Percentiles rank a stretch among this genome's conserved stretches.
phyloP scores from a whole-genome alignment of 2,329 filamentous ascomycete genomes.

The Cytospora chrysosperma region DNA sequence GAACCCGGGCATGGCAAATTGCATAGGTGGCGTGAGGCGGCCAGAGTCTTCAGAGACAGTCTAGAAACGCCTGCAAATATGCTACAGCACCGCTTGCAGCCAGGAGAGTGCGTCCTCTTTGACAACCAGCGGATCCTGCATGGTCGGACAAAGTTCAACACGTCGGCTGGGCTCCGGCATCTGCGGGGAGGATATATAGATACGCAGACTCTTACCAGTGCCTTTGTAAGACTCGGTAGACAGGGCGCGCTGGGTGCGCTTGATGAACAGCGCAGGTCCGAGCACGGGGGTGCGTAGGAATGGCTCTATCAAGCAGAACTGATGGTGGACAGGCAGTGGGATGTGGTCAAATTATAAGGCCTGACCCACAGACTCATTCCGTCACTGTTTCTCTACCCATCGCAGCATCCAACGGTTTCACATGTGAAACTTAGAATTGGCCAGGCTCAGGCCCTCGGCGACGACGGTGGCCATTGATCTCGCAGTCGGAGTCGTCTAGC shows the following conservation, averaged over 20 bases:
- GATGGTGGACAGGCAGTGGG: too few species aligned
- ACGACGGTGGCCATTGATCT: too few species aligned
- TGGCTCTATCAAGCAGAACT: too few species aligned
- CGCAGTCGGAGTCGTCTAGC: too few species aligned
- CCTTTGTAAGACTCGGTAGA: not conserved
- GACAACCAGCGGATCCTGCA: slow-evolving; percentile 85
- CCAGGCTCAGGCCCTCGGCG: too few species aligned
- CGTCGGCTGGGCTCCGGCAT: slow-evolving; percentile 68
- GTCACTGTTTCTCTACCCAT: too few species aligned
- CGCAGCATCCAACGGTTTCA: too few species aligned
- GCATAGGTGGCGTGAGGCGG: slow-evolving; percentile 47
- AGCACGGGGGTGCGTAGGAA: not conserved
- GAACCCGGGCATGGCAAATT: not conserved
- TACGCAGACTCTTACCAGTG: slow-evolving; percentile 35
- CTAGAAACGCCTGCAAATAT: slow-evolving; percentile 59
- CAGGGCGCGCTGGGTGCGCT: not conserved
- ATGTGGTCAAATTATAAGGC: too few species aligned
- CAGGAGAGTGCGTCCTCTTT: slow-evolving; percentile 91
- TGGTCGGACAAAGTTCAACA: slow-evolving; percentile 74
- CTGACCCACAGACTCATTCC: too few species aligned
- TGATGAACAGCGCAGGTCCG: not conserved
- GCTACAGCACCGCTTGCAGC: slow-evolving; percentile 69
- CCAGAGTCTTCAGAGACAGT: slow-evolving; percentile 54
- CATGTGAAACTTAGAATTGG: too few species aligned
- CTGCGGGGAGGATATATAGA: slow-evolving; percentile 83